Evolutionary conservation across 768 basidiomycete species (phyloP).

Genomic region (Leccinum barrowsii): DNA sequence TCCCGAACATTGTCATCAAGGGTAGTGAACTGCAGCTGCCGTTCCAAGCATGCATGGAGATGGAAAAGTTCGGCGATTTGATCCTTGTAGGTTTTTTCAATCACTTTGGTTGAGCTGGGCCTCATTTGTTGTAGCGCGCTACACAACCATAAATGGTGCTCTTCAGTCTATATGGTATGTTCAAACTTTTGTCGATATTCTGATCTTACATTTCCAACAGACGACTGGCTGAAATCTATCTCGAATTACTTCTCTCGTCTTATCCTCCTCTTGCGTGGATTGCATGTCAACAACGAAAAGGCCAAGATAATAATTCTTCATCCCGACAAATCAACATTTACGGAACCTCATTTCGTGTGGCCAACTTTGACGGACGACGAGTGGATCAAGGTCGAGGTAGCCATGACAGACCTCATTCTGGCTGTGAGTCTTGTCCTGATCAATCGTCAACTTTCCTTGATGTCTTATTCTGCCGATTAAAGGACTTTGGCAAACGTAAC

Average conservation of each 20-base stretch:
- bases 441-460: not conserved
- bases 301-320: conserved; percentile 92
- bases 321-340: conserved; percentile 95
- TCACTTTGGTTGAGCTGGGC: not conserved
- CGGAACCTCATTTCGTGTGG: conserved; percentile 98
- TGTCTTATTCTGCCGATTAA: conserved; percentile 16
- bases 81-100: conserved; percentile 57
- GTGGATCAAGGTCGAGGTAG: conserved; percentile 99
- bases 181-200: not conserved
- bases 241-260: conserved; percentile 98
- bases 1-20: conserved; percentile 99
- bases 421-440: conserved; percentile 47
- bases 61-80: conserved; percentile 99
- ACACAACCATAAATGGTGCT: conserved; percentile 99
- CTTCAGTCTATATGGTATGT: conserved; percentile 88
- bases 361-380: conserved; percentile 90
- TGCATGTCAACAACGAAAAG: conserved; percentile 99
- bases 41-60: conserved; percentile 99
- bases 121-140: conserved; percentile 56
- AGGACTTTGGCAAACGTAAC: conserved; percentile 99
- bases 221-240: conserved; percentile 99
- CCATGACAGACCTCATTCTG: conserved; percentile 95
- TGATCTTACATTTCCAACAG: conserved; percentile 35
- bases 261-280: conserved; percentile 92
- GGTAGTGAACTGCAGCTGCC: conserved; percentile 96